Percentiles rank a stretch among this genome's conserved stretches.
These are phyloP conservation scores for Yamadazyma blattariae DNA, from an alignment of 1,139 yeast genomes.

Conservation along the genomic window DNA sequence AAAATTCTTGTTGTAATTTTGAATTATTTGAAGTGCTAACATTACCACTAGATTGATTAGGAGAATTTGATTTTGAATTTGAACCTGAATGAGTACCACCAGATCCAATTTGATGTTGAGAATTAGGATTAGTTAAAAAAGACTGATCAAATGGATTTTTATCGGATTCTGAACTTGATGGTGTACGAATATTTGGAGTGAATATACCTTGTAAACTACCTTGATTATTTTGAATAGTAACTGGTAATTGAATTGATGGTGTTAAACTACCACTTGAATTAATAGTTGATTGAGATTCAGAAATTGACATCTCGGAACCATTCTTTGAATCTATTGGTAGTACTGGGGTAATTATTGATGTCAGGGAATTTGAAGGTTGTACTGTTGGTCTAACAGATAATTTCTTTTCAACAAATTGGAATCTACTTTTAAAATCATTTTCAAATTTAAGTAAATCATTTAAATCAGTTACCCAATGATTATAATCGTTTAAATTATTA, in stretches of 20 bases:
- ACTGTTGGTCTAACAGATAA: slow-evolving; percentile 3
- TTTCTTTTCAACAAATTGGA: slow-evolving; percentile 31
- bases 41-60: background rate
- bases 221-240: no score
- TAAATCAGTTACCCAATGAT: slow-evolving; percentile 38
- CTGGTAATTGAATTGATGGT: background rate
- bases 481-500: slow-evolving; percentile 27
- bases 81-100: slow-evolving; percentile 1
- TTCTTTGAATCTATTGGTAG: background rate
- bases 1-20: slow-evolving; percentile 36
- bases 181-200: slow-evolving; percentile 39
- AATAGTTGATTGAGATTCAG: background rate
- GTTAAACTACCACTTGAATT: background rate
- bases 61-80: slow-evolving; percentile 1
- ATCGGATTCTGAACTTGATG: slow-evolving; percentile 24
- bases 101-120: background rate
- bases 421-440: slow-evolving; percentile 31
- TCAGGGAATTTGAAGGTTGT: background rate
- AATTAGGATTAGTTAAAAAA: slow-evolving; percentile 12
- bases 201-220: slow-evolving; percentile 26
- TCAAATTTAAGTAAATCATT: slow-evolving; percentile 39
- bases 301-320: background rate
- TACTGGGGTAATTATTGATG: background rate
- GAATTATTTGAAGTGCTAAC: slow-evolving; percentile 20
- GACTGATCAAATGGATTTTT: slow-evolving; percentile 40